Percentiles rank a stretch among this genome's conserved stretches.
Conservation (phyloP, 352 stramenopile species). For the Globisporangium cystogenes region DNA sequence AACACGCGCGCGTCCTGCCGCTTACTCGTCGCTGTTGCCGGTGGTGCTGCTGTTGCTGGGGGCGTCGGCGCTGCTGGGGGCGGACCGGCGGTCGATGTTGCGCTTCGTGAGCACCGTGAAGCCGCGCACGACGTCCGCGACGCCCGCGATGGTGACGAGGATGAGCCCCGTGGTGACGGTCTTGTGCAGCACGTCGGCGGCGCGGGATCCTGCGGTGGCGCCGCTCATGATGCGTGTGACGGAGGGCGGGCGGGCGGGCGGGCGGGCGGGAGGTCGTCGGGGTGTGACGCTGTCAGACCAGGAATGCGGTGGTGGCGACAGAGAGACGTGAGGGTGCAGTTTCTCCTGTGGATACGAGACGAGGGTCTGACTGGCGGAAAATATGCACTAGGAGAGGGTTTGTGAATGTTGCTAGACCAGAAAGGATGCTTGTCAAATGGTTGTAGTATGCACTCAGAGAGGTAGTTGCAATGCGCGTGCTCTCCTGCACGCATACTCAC, state of each 20-base stretch:
- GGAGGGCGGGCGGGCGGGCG: no score
- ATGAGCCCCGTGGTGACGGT: slow-evolving; percentile 71
- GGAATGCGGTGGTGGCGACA: background rate
- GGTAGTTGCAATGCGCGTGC: background rate
- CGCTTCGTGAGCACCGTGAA: slow-evolving; percentile 77
- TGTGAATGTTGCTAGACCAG: no score
- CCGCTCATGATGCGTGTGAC: slow-evolving; percentile 5
- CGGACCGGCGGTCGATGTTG: slow-evolving; percentile 60
- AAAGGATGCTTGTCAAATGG: background rate
- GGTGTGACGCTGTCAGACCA: background rate
- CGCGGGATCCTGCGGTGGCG: slow-evolving; percentile 31
- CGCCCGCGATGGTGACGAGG: slow-evolving; percentile 49
- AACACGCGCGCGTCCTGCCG: slow-evolving; percentile 4
- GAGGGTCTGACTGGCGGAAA: background rate
- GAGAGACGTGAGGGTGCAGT: background rate
- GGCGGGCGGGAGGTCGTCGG: background rate
- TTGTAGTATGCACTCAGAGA: no score
- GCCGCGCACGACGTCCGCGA: slow-evolving; percentile 75
- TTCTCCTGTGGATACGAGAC: no score
- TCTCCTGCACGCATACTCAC: no score
- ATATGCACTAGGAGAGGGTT: background rate
- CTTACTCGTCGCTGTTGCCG: slow-evolving; percentile 27
- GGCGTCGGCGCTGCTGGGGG: slow-evolving; percentile 14
- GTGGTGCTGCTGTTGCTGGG: background rate
- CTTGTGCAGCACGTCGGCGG: slow-evolving; percentile 80